A percentile compares a stretch with the other conserved stretches of the same genome.
phyloP scores from a whole-genome alignment of 2,329 filamentous ascomycete genomes.

The Hymenoscyphus fraxineus region DNA sequence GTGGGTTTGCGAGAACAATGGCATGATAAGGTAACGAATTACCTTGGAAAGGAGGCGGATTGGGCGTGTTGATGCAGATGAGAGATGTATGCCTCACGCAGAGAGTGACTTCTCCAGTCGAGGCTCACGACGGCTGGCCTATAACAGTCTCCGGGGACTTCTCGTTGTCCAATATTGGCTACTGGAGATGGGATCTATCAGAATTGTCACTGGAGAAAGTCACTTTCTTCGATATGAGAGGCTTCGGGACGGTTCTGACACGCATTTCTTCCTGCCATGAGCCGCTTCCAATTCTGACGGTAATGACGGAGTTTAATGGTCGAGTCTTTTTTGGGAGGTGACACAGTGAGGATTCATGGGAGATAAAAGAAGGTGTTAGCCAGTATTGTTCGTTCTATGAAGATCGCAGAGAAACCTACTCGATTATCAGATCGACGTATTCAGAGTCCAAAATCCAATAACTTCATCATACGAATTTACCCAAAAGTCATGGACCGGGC shows the following conservation, averaged over 20 bases:
- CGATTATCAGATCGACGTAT: background rate
- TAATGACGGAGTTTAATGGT: background rate
- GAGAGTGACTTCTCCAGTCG: background rate
- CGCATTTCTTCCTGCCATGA: background rate
- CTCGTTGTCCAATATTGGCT: background rate
- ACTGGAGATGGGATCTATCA: background rate
- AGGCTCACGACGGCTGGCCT: background rate
- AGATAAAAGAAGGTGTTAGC: background rate
- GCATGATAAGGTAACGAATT: background rate
- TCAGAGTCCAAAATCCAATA: background rate
- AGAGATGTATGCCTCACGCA: background rate
- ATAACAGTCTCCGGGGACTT: background rate
- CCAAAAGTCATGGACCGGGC: background rate
- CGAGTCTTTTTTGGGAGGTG: background rate
- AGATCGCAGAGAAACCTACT: background rate
- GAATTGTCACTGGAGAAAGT: background rate
- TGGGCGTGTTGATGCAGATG: background rate
- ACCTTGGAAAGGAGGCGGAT: background rate
- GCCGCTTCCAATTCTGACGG: background rate
- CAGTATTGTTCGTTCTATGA: background rate
- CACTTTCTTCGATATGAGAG: background rate
- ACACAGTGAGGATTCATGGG: background rate
- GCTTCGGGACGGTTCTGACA: background rate
- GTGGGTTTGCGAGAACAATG: slow-evolving; percentile 1
- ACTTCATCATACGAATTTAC: background rate